Evolutionary conservation across 805 yeast species (phyloP), one percentile per base, ranked within the genome.

Genomic region (Candida tallmaniae): DNA sequence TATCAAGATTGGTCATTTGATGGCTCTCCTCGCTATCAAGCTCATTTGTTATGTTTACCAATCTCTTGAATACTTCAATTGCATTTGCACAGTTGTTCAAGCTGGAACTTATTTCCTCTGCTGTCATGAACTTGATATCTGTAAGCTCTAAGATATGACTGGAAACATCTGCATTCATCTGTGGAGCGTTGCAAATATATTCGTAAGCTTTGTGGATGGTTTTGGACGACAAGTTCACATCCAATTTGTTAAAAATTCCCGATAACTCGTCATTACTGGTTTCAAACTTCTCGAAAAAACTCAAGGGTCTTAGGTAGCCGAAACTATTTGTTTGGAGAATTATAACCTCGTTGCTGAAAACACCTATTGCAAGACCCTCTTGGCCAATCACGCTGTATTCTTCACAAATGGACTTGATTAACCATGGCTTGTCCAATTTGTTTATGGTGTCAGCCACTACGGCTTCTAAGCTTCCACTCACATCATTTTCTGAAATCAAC

Each of bases 361-460:
- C 23, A n/a, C 58, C 56, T 1, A 83, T 48, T 1, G 78, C 61
- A 24, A 85, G 63, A 0, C 81, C 68, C 47, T 84, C 93, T 38
- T 71, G 68, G 13, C 77, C 65, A 30, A 70, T 68, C 39, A 73
- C 80, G 39, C 71, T 73, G 34, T 83, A 65, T 48, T 88, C 96
- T 36, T 73, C 74, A 51, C 95, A 80, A 17, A 88, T 63, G 2
- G 84, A 69, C 38, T 78, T 81, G 38, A 89, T 72, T 40, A 80
- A 76, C 83, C 95, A 80, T 46, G 79, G 79, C 20, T 68, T 68
- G 31, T 63, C 63, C 6, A 36, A 19, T 21, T 29, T 34, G 8
- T 38, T 38, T 6, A 53, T 40, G 5, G 60, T 52, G n/a, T 52
- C 59, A 9, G 43, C 16, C 42, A 65, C 33, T 15, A 58, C 40